phyloP scores from a whole-genome alignment of 176 grass and related monocot species.

The Cenchrus purpureus region DNA sequence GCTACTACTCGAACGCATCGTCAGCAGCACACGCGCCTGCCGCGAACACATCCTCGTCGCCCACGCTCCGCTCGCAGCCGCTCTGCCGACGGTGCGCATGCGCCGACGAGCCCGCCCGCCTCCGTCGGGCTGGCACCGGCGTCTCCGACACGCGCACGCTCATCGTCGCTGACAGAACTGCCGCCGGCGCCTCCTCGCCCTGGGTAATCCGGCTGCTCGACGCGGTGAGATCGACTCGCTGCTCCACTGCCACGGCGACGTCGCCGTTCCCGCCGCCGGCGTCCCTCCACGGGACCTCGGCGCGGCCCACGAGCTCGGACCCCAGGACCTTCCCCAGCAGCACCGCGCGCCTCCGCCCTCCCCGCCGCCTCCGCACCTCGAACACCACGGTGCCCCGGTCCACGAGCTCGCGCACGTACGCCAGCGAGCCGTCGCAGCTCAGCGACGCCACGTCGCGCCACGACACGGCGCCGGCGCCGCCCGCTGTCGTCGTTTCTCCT shows the following conservation, averaged over 20 bases:
- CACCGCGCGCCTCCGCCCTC: neutral
- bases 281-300: conserved; percentile 48
- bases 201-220: neutral
- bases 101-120: neutral
- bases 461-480: neutral
- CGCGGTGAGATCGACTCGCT: neutral
- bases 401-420: conserved; percentile 33
- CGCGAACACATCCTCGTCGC: conserved; percentile 23
- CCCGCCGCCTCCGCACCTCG: conserved; percentile 42
- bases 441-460: conserved; percentile 54
- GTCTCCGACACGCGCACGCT: conserved; percentile 31
- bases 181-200: neutral
- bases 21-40: conserved; percentile 5
- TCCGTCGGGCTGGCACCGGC: neutral
- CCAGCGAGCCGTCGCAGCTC: conserved; percentile 41
- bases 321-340: neutral
- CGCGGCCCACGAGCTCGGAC: conserved; percentile 39
- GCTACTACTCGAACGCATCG: conserved; percentile 35
- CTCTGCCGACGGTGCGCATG: neutral
- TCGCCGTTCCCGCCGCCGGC: neutral
- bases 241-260: conserved; percentile 17
- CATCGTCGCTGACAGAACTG: conserved; percentile 42
- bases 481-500: neutral
- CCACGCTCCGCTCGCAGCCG: conserved; percentile 8
- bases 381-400: conserved; percentile 35